Percentiles rank a stretch among this genome's conserved stretches.
phyloP scores from a whole-genome alignment of 2,329 filamentous ascomycete species.

The Clarireedia hainanense region DNA sequence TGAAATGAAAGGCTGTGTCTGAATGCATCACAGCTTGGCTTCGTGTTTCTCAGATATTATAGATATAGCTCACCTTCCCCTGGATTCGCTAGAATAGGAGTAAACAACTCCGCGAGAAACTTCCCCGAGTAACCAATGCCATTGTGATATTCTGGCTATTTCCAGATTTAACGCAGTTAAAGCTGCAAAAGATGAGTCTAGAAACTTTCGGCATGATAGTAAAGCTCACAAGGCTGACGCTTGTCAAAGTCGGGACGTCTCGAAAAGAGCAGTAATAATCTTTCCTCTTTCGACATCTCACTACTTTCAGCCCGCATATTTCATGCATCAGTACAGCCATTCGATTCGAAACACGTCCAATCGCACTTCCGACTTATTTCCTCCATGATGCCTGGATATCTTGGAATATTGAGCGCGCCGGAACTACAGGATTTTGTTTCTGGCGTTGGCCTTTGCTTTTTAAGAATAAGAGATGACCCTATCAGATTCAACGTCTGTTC shows the following conservation, averaged over 20 bases:
- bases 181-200: background rate
- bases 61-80: background rate
- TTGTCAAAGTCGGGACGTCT: background rate
- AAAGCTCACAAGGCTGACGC: slow-evolving; percentile 3
- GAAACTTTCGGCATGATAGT: background rate
- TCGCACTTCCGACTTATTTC: background rate
- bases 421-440: background rate
- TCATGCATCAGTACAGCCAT: background rate
- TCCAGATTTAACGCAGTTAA: background rate
- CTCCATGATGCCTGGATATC: background rate
- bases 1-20: background rate
- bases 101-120: background rate
- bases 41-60: background rate
- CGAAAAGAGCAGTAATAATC: background rate
- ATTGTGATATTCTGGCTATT: background rate
- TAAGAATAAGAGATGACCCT: background rate
- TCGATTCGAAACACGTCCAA: background rate
- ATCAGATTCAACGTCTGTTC: background rate
- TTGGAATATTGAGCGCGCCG: slow-evolving; percentile 1
- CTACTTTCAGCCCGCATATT: background rate
- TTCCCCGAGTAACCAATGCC: background rate
- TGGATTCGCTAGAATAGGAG: background rate
- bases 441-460: background rate
- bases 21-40: background rate
- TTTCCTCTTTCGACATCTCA: background rate